Conservation (phyloP, 108 stramenopile species). For the Cylindrotheca fusiformis region DNA sequence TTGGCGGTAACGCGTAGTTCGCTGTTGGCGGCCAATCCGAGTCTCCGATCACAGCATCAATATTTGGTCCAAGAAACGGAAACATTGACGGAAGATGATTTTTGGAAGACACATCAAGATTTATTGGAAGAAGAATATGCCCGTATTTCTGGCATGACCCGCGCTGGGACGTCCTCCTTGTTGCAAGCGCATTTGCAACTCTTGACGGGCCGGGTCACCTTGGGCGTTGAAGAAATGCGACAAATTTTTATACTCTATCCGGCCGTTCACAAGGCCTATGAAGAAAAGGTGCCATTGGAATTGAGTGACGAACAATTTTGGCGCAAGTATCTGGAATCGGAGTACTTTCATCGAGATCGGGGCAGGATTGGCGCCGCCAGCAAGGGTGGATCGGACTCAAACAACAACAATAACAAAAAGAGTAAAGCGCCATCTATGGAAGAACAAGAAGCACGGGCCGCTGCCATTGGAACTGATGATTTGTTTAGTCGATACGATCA, state of each 20-base stretch:
- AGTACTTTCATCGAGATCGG: conserved; percentile 89
- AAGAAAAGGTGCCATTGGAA: conserved; percentile 89
- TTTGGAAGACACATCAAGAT: conserved; percentile 76
- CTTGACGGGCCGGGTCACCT: conserved; percentile 40
- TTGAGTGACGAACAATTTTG: conserved; percentile 87
- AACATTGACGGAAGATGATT: conserved; percentile 78
- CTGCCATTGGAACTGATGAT: conserved; percentile 82
- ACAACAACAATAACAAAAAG: neutral
- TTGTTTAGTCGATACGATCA: conserved; percentile 77
- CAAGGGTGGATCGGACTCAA: conserved; percentile 14
- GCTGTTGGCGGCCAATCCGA: conserved; percentile 78
- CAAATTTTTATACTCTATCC: conserved; percentile 91
- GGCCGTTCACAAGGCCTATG: conserved; percentile 87
- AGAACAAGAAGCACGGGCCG: conserved; percentile 68
- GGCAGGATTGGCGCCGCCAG: conserved; percentile 67
- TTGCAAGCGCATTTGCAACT: conserved; percentile 68
- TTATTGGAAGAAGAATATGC: conserved; percentile 82
- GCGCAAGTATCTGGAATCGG: conserved; percentile 82
- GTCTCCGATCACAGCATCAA: conserved; percentile 76
- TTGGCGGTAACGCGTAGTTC: conserved; percentile 75
- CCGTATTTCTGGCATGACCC: conserved; percentile 55
- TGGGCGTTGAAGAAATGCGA: conserved; percentile 82
- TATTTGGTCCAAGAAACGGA: conserved; percentile 65
- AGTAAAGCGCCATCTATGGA: conserved; percentile 33
- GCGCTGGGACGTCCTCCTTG: conserved; percentile 53